Percentiles rank a stretch among this genome's conserved stretches.
Conservation (phyloP, 163 green algal genomes). For the Chlamydomonas reinhardtii region DNA sequence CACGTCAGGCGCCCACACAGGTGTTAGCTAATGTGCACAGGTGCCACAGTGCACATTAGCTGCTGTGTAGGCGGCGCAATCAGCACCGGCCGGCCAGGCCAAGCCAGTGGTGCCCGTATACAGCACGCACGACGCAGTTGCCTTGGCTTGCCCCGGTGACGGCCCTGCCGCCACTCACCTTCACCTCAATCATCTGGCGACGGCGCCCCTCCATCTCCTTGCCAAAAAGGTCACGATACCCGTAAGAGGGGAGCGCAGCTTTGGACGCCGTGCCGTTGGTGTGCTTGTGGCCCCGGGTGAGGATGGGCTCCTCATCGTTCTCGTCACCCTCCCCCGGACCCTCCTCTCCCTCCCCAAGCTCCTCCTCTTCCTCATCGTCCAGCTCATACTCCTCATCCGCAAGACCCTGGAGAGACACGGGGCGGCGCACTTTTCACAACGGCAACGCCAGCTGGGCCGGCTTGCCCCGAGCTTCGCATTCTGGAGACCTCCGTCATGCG, state of each 20-base stretch:
- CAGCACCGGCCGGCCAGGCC: too few species aligned
- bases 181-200: slow-evolving; percentile 50
- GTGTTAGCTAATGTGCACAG: too few species aligned
- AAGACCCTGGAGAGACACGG: slow-evolving; percentile 23
- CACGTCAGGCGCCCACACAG: not conserved
- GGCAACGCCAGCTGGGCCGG: too few species aligned
- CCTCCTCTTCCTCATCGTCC: slow-evolving; percentile 50
- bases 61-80: too few species aligned
- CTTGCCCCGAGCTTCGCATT: too few species aligned
- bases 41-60: too few species aligned
- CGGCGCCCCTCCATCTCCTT: slow-evolving; percentile 45
- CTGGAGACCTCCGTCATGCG: too few species aligned
- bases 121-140: too few species aligned
- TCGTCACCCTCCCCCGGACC: slow-evolving; percentile 19
- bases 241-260: slow-evolving; percentile 17
- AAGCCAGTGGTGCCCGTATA: too few species aligned
- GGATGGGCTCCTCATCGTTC: slow-evolving; percentile 45
- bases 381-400: slow-evolving; percentile 58
- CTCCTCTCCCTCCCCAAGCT: slow-evolving; percentile 21
- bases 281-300: slow-evolving; percentile 7
- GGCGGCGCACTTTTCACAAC: too few species aligned
- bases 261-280: slow-evolving; percentile 13
- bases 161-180: slow-evolving; percentile 18
- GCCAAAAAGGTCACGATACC: slow-evolving; percentile 53
- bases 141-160: too few species aligned